A percentile compares a stretch with the other conserved stretches of the same genome.
phyloP scores from a whole-genome alignment of 805 yeast genomes.

The Candida verbasci region DNA sequence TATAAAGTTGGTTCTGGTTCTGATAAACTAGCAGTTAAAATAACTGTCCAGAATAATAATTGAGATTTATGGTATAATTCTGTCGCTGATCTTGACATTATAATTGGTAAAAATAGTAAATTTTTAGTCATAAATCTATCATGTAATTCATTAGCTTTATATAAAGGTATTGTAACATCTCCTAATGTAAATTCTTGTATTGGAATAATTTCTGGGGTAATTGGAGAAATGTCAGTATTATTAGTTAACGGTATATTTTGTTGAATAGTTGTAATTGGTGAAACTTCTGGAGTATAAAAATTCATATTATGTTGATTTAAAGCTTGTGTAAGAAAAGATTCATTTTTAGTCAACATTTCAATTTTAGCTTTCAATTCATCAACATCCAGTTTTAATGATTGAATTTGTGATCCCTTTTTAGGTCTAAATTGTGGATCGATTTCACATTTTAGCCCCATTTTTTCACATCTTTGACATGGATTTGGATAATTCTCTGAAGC shows the following conservation, averaged over 20 bases:
- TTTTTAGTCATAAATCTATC: conserved; percentile 60
- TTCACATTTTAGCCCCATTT: conserved; percentile 76
- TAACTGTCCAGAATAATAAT: conserved; percentile 85
- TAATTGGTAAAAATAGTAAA: conserved; percentile 75
- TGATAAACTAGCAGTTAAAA: conserved; percentile 77
- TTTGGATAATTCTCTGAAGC: conserved; percentile 79
- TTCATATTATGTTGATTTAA: conserved; percentile 41
- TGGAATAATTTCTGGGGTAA: conserved; percentile 3
- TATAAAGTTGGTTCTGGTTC: conserved; percentile 86
- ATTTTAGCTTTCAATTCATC: conserved; percentile 73
- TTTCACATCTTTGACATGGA: conserved; percentile 78
- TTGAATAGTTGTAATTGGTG: conserved; percentile 1
- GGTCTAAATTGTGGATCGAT: conserved; percentile 91
- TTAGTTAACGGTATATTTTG: conserved; percentile 3
- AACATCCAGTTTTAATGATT: conserved; percentile 76
- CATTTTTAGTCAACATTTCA: conserved; percentile 60
- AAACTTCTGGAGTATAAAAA: conserved; percentile 20
- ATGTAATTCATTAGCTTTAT: conserved; percentile 71
- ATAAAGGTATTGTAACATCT: conserved; percentile 61
- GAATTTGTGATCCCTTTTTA: conserved; percentile 86
- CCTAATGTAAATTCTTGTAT: conserved; percentile 71
- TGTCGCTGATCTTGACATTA: conserved; percentile 64
- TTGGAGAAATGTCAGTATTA: not conserved
- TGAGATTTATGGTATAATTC: conserved; percentile 82
- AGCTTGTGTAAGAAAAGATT: conserved; percentile 62